Base-by-base conservation (phyloP, 2,329 filamentous ascomycete genomes). In the Scedosporium dehoogii region DNA sequence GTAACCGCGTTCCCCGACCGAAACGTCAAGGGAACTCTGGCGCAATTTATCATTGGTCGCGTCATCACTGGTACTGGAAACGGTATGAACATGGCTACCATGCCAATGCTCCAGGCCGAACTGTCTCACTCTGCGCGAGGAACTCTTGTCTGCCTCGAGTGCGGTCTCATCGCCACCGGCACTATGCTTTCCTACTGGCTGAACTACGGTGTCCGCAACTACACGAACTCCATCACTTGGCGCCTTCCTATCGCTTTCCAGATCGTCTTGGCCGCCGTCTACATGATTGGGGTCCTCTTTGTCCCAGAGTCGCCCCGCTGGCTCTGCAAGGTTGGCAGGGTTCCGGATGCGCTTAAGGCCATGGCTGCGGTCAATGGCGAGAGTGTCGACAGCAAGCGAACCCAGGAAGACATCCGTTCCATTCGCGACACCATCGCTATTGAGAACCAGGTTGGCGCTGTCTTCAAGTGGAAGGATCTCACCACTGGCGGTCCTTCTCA, bases 361-460 rank as follows among this genome's bases (percentile, higher is more conserved):
- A 88, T 73, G 71, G 89, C n/a, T 88, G 88, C 69, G 80, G 85
- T 66, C 86, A 85, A 66, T 74, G 77, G 60, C 72, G 74, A 41
- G 71, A 72, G 0, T 68, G n/a, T 71, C 0, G 68, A 71, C 1
- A 71, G 75, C 21, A 70, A 70, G 27, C 73, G 68, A 64, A 71
- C 66, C 51, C 71, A 68, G 1, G 69, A 64, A n/a, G 74, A 76
- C 55, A 71, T 71, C 2, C 68, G 70, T 2, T 73, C 70, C 0
- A 79, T 80, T 3, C 70, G 78, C 16, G 71, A 75, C 1, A 76
- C 78, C 5, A 70, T 80, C 3, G 75, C 57, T 18, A 69, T 67
- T n/a, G 65, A 56, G 71, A 74, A 41, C 67, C 72, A 42, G 70
- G 78, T 69, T 76, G 73, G 73, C 67, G 72, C 12, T 66, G 76